A percentile compares a stretch with the other conserved stretches of the same genome.
Conservation (phyloP, 306 rosid species). For the Alnus rubra region DNA sequence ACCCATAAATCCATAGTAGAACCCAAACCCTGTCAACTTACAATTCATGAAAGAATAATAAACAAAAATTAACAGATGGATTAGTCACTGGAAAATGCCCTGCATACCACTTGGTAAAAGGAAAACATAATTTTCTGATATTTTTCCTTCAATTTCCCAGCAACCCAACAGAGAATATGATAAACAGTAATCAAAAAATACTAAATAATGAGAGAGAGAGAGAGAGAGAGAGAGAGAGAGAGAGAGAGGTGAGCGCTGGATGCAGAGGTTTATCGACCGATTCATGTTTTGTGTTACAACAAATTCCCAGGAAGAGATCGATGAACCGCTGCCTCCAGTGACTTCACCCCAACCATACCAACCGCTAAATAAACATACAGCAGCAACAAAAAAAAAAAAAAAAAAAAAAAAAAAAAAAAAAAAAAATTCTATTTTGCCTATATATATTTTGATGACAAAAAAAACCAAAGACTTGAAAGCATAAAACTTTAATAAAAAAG, state of each 20-base stretch:
- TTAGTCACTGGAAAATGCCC: background rate
- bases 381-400: background rate
- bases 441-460: background rate
- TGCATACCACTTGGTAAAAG: background rate
- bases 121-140: background rate
- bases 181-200: background rate
- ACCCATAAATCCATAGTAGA: background rate
- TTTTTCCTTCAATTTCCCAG: constrained; percentile 4
- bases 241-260: constrained; percentile 84
- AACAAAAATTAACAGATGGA: background rate
- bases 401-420: background rate
- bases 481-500: constrained; percentile 10
- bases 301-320: constrained; percentile 93
- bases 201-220: background rate
- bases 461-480: background rate
- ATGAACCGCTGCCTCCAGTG: constrained; percentile 99
- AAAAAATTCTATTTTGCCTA: background rate
- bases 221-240: constrained; percentile 32
- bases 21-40: background rate
- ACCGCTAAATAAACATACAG: background rate
- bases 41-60: background rate
- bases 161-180: background rate
- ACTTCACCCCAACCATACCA: constrained; percentile 46
- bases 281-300: constrained; percentile 73
- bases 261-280: constrained; percentile 99